phyloP scores from a whole-genome alignment of 2,329 filamentous ascomycete genomes.

The Pestalotiopsis sp. region DNA sequence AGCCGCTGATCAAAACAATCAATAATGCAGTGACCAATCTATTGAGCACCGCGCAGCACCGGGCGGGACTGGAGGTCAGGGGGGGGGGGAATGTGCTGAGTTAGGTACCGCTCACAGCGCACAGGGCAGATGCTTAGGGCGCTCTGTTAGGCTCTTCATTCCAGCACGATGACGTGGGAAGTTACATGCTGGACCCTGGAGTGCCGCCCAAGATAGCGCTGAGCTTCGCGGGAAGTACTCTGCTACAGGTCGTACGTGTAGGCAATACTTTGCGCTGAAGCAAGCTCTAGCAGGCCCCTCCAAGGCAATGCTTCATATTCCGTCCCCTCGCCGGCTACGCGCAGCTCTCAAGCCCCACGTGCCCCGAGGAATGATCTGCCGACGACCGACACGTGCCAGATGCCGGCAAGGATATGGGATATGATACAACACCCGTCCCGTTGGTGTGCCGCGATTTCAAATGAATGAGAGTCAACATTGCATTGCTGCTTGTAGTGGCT shows the following conservation, averaged over 20 bases:
- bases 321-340: background rate
- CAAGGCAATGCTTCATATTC: background rate
- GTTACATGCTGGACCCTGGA: background rate
- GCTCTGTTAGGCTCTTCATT: background rate
- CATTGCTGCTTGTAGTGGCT: too few species aligned
- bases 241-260: background rate
- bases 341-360: background rate
- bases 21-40: background rate
- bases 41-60: background rate
- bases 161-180: conserved; percentile 12
- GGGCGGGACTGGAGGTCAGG: background rate
- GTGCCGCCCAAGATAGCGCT: background rate
- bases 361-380: background rate
- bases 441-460: too few species aligned
- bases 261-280: background rate
- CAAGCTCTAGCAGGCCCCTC: background rate
- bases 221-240: background rate
- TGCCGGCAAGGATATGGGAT: background rate
- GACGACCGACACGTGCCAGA: background rate
- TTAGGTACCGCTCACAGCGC: background rate
- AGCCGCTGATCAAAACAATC: background rate
- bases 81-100: background rate
- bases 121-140: background rate
- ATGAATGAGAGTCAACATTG: too few species aligned
- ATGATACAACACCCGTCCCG: background rate